These are phyloP conservation scores for Orbilia oligospora DNA, from an alignment of 2,329 filamentous ascomycete genomes.

Conservation along the genomic window DNA sequence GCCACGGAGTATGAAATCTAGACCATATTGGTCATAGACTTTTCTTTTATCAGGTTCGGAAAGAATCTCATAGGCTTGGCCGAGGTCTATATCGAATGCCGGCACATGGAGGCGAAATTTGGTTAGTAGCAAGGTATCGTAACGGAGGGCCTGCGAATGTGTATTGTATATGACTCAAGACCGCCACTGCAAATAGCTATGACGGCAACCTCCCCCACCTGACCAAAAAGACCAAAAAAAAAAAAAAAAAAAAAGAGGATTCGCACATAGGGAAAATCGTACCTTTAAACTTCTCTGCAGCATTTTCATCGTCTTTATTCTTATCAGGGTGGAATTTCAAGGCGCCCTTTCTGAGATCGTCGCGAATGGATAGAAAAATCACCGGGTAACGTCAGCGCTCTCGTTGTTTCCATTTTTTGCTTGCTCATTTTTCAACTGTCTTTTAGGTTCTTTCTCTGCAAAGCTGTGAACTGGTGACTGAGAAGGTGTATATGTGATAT, in stretches of 20 bases:
- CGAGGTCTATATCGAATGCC: conserved; percentile 75
- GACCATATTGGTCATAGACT: conserved; percentile 92
- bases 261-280: conserved; percentile 61
- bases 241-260: too few species aligned
- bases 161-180: conserved; percentile 46
- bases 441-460: conserved; percentile 17
- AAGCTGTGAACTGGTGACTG: conserved; percentile 28
- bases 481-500: conserved; percentile 23
- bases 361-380: conserved; percentile 45
- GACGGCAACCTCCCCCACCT: conserved; percentile 18
- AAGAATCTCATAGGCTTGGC: conserved; percentile 97
- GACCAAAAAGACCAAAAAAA: conserved; percentile 20
- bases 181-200: conserved; percentile 18
- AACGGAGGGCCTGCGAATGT: conserved; percentile 16
- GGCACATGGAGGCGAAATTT: conserved; percentile 11
- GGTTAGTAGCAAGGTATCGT: conserved; percentile 60
- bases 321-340: conserved; percentile 89
- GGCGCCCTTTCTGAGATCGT: conserved; percentile 63
- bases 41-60: conserved; percentile 97
- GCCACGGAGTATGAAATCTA: conserved; percentile 90
- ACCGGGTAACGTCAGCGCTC: conserved; percentile 59
- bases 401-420: conserved; percentile 24
- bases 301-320: conserved; percentile 90
- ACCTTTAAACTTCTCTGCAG: conserved; percentile 93
- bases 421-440: conserved; percentile 29